These are phyloP conservation scores for Pachyrhizus erosus DNA, from an alignment of 306 rosid genomes.

Conservation along the genomic window DNA sequence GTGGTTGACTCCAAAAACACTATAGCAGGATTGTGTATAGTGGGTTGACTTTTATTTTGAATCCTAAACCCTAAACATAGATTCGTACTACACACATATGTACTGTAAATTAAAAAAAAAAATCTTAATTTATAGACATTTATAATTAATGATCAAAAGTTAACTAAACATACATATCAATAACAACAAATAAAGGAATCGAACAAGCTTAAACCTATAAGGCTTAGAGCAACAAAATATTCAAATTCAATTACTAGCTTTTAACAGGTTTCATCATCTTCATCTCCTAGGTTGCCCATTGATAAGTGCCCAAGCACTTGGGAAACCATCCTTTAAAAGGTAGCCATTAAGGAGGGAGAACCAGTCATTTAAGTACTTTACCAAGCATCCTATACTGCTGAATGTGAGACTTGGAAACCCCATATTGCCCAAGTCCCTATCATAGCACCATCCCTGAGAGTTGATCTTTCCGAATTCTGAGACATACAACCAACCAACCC, in stretches of 20 bases:
- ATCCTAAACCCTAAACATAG: not conserved
- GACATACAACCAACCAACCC: too few relatives aligned
- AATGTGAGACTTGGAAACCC: not conserved
- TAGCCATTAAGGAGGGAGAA: not conserved
- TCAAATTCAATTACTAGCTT: not conserved
- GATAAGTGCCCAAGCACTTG: not conserved
- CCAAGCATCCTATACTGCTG: not conserved
- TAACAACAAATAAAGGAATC: not conserved
- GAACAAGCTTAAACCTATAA: not conserved
- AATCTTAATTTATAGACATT: not conserved
- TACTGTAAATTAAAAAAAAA: too few relatives aligned
- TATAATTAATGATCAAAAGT: not conserved
- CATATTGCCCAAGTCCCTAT: too few relatives aligned
- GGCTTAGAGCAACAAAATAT: not conserved
- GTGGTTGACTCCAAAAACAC: not conserved
- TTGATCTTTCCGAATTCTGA: too few relatives aligned
- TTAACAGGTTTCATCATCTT: not conserved
- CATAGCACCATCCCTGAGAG: too few relatives aligned
- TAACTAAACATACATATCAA: not conserved
- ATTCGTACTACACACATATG: not conserved
- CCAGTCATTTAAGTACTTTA: not conserved
- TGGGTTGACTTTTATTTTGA: not conserved
- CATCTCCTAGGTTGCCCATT: too few relatives aligned
- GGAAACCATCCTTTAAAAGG: not conserved
- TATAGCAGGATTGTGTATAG: not conserved